These are phyloP conservation scores for Exophiala aquamarina DNA, from an alignment of 2,329 filamentous ascomycete species.

Conservation along the genomic window DNA sequence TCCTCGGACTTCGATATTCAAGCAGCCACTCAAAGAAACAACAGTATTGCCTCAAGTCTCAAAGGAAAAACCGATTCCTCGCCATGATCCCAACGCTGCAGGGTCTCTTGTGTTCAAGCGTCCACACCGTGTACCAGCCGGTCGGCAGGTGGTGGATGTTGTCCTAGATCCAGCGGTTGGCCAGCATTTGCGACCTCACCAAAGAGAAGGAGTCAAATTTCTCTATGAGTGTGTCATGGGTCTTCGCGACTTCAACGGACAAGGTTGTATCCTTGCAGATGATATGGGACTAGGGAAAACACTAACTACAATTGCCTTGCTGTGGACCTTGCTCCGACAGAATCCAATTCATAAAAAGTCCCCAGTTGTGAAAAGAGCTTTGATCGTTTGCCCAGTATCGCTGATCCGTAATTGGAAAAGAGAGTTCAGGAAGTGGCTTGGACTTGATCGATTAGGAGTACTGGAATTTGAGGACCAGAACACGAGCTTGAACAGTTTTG, in stretches of 20 bases:
- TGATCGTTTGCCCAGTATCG: conserved; percentile 72
- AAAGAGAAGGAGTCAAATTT: conserved; percentile 68
- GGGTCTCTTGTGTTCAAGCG: conserved; percentile 68
- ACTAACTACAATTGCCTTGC: conserved; percentile 67
- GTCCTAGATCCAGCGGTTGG: conserved; percentile 67
- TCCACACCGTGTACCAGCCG: conserved; percentile 55
- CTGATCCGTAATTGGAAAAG: conserved; percentile 72
- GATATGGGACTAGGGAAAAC: conserved; percentile 78
- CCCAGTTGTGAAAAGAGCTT: conserved; percentile 67
- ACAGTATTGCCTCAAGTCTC: conserved; percentile 49
- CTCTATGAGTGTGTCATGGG: conserved; percentile 77
- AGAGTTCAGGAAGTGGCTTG: conserved; percentile 73
- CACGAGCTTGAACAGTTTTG: conserved; percentile 66
- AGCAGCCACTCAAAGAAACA: conserved; percentile 59
- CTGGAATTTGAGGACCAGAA: conserved; percentile 63
- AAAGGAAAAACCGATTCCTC: conserved; percentile 55
- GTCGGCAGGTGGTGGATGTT: conserved; percentile 69
- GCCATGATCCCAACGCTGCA: conserved; percentile 61
- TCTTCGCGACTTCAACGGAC: conserved; percentile 63
- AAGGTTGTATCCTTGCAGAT: conserved; percentile 70
- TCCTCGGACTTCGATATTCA: conserved; percentile 49
- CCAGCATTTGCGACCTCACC: conserved; percentile 65
- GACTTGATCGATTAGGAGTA: conserved; percentile 68
- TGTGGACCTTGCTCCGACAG: conserved; percentile 73
- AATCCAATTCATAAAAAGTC: conserved; percentile 59